Conservation (phyloP, 768 basidiomycete species). For the Macrolepiota fuliginosa region DNA sequence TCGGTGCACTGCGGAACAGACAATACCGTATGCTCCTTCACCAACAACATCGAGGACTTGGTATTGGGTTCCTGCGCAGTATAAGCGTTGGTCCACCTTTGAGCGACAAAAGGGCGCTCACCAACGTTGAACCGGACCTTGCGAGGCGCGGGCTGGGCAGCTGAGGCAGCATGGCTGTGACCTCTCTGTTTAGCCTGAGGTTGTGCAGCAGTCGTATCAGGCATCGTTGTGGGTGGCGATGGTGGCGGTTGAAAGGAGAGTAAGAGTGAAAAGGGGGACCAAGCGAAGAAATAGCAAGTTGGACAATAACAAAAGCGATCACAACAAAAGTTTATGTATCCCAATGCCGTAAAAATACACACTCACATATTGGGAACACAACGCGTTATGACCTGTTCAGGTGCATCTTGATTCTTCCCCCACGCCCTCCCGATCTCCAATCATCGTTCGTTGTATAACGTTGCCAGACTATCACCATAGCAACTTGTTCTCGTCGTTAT, state of each 20-base stretch:
- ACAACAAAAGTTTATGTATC: conserved; percentile 15
- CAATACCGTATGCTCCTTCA: conserved; percentile 93
- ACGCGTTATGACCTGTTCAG: neutral
- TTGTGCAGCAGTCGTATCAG: conserved; percentile 23
- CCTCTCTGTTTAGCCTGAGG: conserved; percentile 21
- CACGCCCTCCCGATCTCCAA: conserved; percentile 4
- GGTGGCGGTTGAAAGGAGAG: conserved; percentile 18
- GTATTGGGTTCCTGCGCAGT: conserved; percentile 63
- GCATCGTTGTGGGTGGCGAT: conserved; percentile 19
- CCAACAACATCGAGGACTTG: conserved; percentile 86
- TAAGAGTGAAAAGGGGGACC: conserved; percentile 8
- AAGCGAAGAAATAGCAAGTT: conserved; percentile 8
- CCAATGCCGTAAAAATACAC: conserved; percentile 14
- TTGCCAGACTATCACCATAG: conserved; percentile 11
- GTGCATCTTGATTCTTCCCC: neutral
- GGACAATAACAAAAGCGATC: conserved; percentile 15
- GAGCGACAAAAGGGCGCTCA: conserved; percentile 23
- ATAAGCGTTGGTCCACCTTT: conserved; percentile 10
- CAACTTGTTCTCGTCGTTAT: conserved; percentile 10
- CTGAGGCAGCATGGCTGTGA: conserved; percentile 37
- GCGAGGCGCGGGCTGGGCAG: conserved; percentile 57
- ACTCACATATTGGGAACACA: conserved; percentile 13
- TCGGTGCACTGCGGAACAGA: conserved; percentile 88
- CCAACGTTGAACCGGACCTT: conserved; percentile 91
- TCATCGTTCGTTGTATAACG: neutral